Percentiles rank a stretch among this genome's conserved stretches.
Evolutionary conservation across 129 eudicot species (phyloP).

Genomic region (Calendula officinalis): DNA sequence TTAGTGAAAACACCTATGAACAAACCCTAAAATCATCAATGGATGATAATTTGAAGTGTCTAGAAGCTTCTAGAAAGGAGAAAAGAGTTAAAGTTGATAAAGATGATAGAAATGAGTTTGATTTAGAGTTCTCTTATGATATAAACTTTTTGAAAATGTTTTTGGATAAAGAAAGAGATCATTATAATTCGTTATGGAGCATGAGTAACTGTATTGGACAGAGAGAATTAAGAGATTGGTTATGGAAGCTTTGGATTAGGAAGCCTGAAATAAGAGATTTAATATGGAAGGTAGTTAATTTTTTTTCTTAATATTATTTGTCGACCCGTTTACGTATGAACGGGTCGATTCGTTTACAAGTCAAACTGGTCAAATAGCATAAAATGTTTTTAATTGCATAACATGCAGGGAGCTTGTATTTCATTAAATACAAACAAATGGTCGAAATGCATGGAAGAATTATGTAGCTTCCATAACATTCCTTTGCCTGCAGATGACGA

Average conservation of each 20-base stretch:
- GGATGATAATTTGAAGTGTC: conserved; percentile 32
- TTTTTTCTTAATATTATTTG: background rate
- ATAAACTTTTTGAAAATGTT: conserved; percentile 62
- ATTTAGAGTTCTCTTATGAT: conserved; percentile 64
- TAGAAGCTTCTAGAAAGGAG: conserved; percentile 50
- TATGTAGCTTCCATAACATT: conserved; percentile 59
- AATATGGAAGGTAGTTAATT: conserved; percentile 86
- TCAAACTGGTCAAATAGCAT: too few species aligned
- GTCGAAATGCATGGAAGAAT: conserved; percentile 58
- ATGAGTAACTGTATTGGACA: conserved; percentile 82
- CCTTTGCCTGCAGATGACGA: conserved; percentile 73
- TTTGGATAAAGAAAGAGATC: conserved; percentile 82
- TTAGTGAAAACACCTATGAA: conserved; percentile 59
- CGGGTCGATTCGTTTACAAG: too few species aligned
- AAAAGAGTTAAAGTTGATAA: conserved; percentile 56
- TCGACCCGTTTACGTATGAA: too few species aligned
- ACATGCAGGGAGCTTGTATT: conserved; percentile 86
- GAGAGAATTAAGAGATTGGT: conserved; percentile 92
- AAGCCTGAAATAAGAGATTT: conserved; percentile 70
- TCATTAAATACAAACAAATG: conserved; percentile 79
- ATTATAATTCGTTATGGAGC: conserved; percentile 79
- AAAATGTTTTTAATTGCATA: background rate
- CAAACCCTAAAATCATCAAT: conserved; percentile 21
- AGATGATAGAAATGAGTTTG: conserved; percentile 31
- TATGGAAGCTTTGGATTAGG: conserved; percentile 82